These are phyloP conservation scores for Carpinus fangiana DNA, from an alignment of 306 rosid species.

Conservation along the genomic window DNA sequence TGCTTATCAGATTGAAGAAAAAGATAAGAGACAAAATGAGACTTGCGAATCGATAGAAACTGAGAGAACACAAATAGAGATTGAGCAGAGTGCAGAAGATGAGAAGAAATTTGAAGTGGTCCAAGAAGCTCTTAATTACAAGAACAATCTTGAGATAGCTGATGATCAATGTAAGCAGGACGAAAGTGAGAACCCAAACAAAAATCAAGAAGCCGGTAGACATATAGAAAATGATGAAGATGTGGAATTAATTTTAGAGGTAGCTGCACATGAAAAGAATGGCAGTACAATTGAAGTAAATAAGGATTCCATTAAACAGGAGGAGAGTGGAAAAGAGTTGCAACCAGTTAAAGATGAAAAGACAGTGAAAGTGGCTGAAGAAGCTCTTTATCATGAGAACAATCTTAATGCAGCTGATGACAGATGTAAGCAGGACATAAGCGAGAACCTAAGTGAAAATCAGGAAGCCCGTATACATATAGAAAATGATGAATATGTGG, in stretches of 20 bases:
- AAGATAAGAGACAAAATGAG: slow-evolving; percentile 32
- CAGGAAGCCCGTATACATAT: slow-evolving; percentile 10
- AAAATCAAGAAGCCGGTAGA: slow-evolving; percentile 29
- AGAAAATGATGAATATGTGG: slow-evolving; percentile 14
- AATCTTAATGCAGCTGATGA: slow-evolving; percentile 24
- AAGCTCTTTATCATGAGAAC: slow-evolving; percentile 23
- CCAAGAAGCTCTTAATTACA: slow-evolving; percentile 37
- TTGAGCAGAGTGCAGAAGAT: slow-evolving; percentile 29
- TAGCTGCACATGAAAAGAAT: slow-evolving; percentile 33
- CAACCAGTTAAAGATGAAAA: slow-evolving; percentile 9
- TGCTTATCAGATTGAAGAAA: slow-evolving; percentile 37
- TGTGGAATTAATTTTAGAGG: slow-evolving; percentile 32
- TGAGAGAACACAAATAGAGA: slow-evolving; percentile 13
- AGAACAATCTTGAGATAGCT: slow-evolving; percentile 36
- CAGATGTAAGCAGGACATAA: slow-evolving; percentile 17
- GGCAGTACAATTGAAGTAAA: slow-evolving; percentile 31
- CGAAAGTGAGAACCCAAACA: slow-evolving; percentile 41
- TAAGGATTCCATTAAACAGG: slow-evolving; percentile 34
- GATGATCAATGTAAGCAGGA: slow-evolving; percentile 35
- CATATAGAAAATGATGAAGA: slow-evolving; percentile 32
- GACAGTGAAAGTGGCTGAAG: slow-evolving; percentile 9
- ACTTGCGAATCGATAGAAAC: slow-evolving; percentile 29
- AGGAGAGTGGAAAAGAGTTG: slow-evolving; percentile 33
- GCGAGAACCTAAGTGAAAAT: slow-evolving; percentile 21
- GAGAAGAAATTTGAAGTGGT: slow-evolving; percentile 23